Base-by-base conservation (phyloP, 202 grass and related monocot species). In the Musa balbisiana region DNA sequence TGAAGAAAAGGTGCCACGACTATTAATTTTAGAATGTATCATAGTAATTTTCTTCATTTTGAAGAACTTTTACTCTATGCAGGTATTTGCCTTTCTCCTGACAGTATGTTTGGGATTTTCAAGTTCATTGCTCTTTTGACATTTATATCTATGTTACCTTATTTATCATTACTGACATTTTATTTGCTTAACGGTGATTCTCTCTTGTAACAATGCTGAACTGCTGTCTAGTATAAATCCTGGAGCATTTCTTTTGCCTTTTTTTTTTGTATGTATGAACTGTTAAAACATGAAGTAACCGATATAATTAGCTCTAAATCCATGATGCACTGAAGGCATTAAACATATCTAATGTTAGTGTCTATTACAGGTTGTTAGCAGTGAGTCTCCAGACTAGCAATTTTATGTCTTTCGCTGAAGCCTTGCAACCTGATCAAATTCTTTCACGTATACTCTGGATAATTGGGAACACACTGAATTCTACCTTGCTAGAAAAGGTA, bases 401-500 rank as follows among this genome's bases (percentile, higher is more conserved):
- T 81, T 92, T 67, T 83, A 64, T 67, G 82, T 83, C 85, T 80
- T 98, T 88, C 86, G 76, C 83, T 85, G 75, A 93, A 79, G 86
- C 84, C 86, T 85, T 98, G 53, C 67, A 86, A 78, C 67, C 82
- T 64, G 84, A 91, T 85, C 78, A 88, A 60, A 79, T 93, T 84
- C 86, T 93, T 93, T 77, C 70, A 78, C 88, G 88, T 65, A 73
- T 98, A 66, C 52, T 98, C 9, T 89, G 91, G 94, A 87, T 98
- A 84, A 58, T 98, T 83, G 86, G 80, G 72, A 98, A 94, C 24
- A 88, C 94, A 76, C 49, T 85, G 6, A 89, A 83, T 71, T 70
- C 62, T 72, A 88, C 87, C 54, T 84, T 98, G 69, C 79, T 98
- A 24, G 85, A 98, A 79, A 93, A 89, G 91, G 94, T 93, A 81